These are phyloP conservation scores for Eucalyptus regnans DNA, from an alignment of 345 rosid genomes.

Conservation along the genomic window DNA sequence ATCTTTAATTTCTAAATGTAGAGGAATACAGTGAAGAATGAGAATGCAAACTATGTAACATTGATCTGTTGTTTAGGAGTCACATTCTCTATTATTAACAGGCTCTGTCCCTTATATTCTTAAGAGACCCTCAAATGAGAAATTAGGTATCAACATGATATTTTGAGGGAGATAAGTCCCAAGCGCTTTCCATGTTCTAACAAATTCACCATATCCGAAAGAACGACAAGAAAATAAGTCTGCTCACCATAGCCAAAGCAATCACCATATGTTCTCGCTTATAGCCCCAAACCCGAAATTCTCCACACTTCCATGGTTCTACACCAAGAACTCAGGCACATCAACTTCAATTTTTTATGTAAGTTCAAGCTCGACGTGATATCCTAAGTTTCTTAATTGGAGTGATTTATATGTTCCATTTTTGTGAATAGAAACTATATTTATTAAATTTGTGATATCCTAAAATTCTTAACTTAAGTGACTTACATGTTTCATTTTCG, in stretches of 20 bases:
- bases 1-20: background rate
- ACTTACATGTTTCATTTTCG: background rate
- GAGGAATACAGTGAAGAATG: background rate
- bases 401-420: background rate
- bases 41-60: background rate
- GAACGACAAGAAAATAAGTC: background rate
- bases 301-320: background rate
- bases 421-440: background rate
- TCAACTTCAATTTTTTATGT: background rate
- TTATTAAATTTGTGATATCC: background rate
- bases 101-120: background rate
- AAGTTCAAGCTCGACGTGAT: background rate
- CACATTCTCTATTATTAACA: background rate
- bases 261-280: background rate
- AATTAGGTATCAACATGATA: background rate
- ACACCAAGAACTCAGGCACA: background rate
- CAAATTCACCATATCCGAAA: background rate
- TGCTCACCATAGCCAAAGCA: background rate
- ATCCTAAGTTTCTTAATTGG: background rate
- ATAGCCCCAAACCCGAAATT: background rate
- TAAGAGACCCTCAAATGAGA: background rate
- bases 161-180: background rate
- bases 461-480: background rate
- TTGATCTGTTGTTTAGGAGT: background rate
- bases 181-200: background rate